A percentile compares a stretch with the other conserved stretches of the same genome.
Conservation (phyloP, 1,139 yeast species). For the Saccharomyces uvarum region DNA sequence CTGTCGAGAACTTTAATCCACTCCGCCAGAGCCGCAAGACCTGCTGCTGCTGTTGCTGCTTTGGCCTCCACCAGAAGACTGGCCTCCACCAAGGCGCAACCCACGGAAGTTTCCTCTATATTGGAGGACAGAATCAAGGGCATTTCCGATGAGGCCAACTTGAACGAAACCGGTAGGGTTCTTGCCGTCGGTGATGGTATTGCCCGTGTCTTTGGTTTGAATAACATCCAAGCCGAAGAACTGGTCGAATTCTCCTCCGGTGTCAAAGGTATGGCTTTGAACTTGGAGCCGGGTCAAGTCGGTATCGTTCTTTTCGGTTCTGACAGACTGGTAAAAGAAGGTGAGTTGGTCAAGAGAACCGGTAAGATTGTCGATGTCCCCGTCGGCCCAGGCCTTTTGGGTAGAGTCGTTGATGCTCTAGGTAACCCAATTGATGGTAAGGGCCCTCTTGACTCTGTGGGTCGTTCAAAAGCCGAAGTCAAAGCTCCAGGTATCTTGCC, state of each 20-base stretch:
- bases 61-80: constrained; percentile 44
- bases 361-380: constrained; percentile 99
- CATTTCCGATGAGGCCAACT: constrained; percentile 93
- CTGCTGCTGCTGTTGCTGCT: constrained; percentile 48
- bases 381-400: constrained; percentile 95
- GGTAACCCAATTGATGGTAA: constrained; percentile 99
- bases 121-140: constrained; percentile 99
- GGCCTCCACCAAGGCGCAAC: constrained; percentile 97
- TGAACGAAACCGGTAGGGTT: constrained; percentile 99
- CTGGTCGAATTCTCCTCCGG: constrained; percentile 98
- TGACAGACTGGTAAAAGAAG: constrained; percentile 97
- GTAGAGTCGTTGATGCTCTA: constrained; percentile 99
- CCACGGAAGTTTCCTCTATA: constrained; percentile 98
- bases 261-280: constrained; percentile 99
- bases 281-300: constrained; percentile 99
- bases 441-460: constrained; percentile 90
- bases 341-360: constrained; percentile 99
- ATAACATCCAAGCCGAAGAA: constrained; percentile 99
- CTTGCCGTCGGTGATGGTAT: constrained; percentile 99
- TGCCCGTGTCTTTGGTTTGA: constrained; percentile 99
- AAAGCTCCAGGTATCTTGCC: constrained; percentile 99
- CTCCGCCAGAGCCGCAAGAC: constrained; percentile 66
- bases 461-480: constrained; percentile 91
- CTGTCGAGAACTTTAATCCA: constrained; percentile 60
- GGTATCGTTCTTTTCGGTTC: constrained; percentile 99